Evolutionary conservation across 2,329 filamentous ascomycete species (phyloP).

Genomic region (Pseudocercospora ulei): DNA sequence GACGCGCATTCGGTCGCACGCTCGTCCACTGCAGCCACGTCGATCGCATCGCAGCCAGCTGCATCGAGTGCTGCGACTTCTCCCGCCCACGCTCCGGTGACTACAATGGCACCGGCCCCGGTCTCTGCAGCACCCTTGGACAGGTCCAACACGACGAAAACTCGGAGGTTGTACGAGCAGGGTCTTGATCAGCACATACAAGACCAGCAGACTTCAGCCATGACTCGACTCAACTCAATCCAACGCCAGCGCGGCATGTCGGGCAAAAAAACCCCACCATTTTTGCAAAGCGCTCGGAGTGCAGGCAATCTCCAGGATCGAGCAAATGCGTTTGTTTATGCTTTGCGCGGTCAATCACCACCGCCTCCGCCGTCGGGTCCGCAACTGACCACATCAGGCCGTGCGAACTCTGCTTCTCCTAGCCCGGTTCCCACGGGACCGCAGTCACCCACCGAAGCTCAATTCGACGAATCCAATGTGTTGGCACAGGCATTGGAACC

Average conservation of each 20-base stretch:
- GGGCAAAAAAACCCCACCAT: slow-evolving; percentile 42
- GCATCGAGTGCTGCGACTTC: slow-evolving; percentile 32
- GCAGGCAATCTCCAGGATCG: slow-evolving; percentile 56
- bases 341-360: slow-evolving; percentile 36
- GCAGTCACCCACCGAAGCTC: slow-evolving; percentile 50
- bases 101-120: slow-evolving; percentile 27
- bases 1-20: slow-evolving; percentile 61
- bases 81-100: slow-evolving; percentile 46
- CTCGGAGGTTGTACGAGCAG: slow-evolving; percentile 71
- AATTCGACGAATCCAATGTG: slow-evolving; percentile 54
- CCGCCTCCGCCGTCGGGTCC: slow-evolving; percentile 34
- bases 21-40: slow-evolving; percentile 80
- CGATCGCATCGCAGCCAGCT: slow-evolving; percentile 61
- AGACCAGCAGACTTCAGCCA: slow-evolving; percentile 65
- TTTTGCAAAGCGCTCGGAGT: slow-evolving; percentile 41
- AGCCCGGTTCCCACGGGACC: slow-evolving; percentile 36
- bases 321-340: slow-evolving; percentile 27
- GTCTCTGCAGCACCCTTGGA: slow-evolving; percentile 41
- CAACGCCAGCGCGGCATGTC: slow-evolving; percentile 51
- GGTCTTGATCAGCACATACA: slow-evolving; percentile 69
- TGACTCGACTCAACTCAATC: slow-evolving; percentile 71
- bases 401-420: slow-evolving; percentile 32
- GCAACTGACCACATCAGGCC: slow-evolving; percentile 33
- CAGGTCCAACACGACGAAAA: slow-evolving; percentile 59
- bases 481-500: slow-evolving; percentile 58